phyloP scores from a whole-genome alignment of 495 filamentous ascomycete genomes.

The Tuber borchii region DNA sequence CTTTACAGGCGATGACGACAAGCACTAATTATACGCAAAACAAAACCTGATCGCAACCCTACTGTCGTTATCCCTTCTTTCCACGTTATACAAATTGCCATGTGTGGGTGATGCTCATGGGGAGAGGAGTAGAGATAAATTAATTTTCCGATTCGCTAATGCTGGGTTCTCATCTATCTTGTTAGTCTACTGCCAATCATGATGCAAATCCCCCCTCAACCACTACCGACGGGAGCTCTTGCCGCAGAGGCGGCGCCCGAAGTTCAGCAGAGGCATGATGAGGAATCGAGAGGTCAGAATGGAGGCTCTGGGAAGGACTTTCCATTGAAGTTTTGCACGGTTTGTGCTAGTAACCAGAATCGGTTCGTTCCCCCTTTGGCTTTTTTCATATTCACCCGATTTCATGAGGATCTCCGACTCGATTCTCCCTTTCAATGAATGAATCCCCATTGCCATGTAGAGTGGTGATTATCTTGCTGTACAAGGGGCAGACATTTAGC shows the following conservation, averaged over 20 bases:
- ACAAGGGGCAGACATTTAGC: too few relatives aligned
- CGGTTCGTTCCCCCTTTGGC: conserved; percentile 51
- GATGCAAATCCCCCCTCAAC: conserved; percentile 28
- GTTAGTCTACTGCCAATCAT: conserved; percentile 10
- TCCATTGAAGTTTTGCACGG: conserved; percentile 94
- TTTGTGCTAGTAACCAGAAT: conserved; percentile 96
- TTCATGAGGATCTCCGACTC: background rate
- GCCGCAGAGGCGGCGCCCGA: conserved; percentile 6
- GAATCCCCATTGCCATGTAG: conserved; percentile 1
- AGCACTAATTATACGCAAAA: conserved; percentile 49
- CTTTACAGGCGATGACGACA: conserved; percentile 50
- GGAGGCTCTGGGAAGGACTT: conserved; percentile 46
- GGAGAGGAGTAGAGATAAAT: conserved; percentile 13
- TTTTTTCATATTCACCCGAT: background rate
- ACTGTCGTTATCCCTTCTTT: conserved; percentile 41
- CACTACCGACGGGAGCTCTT: conserved; percentile 6
- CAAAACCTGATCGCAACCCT: conserved; percentile 43
- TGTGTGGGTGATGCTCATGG: conserved; percentile 21
- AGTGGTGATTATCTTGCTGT: background rate
- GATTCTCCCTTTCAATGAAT: background rate
- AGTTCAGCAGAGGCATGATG: background rate
- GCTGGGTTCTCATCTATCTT: conserved; percentile 1
- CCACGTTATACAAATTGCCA: conserved; percentile 14
- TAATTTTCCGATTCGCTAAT: conserved; percentile 4
- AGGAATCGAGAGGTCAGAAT: conserved; percentile 8